A percentile compares a stretch with the other conserved stretches of the same genome.
These are phyloP conservation scores for Melastoma candidum DNA, from an alignment of 441 rosid species.

Conservation along the genomic window DNA sequence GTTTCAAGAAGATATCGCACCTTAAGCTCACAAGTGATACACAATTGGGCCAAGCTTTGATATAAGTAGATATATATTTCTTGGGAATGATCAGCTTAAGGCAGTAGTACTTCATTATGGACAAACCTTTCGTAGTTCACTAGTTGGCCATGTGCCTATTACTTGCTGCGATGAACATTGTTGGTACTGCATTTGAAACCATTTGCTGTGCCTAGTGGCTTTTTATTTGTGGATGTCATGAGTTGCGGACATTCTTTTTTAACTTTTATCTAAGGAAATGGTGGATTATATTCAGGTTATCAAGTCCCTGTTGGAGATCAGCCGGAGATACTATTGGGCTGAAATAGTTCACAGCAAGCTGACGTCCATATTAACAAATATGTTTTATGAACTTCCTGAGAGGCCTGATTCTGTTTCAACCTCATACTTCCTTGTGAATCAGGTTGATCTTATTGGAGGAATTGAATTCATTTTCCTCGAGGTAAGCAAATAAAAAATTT, in stretches of 20 bases:
- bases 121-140: no score
- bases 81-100: not conserved
- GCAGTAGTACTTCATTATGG: not conserved
- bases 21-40: no score
- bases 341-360: conserved; percentile 96
- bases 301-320: conserved; percentile 55
- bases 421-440: conserved; percentile 63
- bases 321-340: conserved; percentile 93
- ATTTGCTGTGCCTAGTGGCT: no score
- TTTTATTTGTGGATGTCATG: not conserved
- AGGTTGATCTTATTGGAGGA: conserved; percentile 95
- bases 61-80: no score
- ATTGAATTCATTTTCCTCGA: conserved; percentile 82
- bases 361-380: conserved; percentile 77
- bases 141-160: no score
- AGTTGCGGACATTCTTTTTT: no score
- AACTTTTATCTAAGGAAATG: no score
- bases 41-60: no score
- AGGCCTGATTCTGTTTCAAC: conserved; percentile 31
- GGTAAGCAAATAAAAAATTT: conserved; percentile 30
- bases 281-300: conserved; percentile 51
- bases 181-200: no score
- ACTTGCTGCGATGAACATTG: no score
- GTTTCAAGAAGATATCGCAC: no score
- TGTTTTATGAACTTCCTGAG: conserved; percentile 75